Evolutionary conservation across 2,329 filamentous ascomycete species (phyloP), one percentile per base, ranked within the genome.

Genomic region (Aureobasidium namibiae): DNA sequence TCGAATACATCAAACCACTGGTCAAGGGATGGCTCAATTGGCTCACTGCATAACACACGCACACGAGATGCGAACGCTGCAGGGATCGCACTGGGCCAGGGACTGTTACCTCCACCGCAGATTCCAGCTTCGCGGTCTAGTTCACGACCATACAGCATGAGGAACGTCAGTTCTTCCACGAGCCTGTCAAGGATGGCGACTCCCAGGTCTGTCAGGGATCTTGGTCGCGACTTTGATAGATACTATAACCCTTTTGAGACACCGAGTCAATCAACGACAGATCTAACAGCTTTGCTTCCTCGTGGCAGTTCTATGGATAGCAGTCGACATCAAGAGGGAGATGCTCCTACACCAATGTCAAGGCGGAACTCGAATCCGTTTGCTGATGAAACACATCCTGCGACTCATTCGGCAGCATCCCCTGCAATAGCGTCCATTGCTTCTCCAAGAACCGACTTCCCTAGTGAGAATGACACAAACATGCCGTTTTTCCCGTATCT

Each of bases 401-500:
- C 64, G 26, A 57, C 41, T 2, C 50, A 61, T 2, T 56, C 57
- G 9, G 62, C 50, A 7, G 62, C 60, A 38, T 60, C 60, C 10
- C 53, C 59, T 14, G 54, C 63, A 29, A 42, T 33, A 14, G 21
- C 31, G 8, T 29, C 33, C 16, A 23, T 34, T 4, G 23, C 8
- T 8, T 29, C 33, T 14, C 31, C 44, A 2, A 24, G 39, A 6
- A n/a, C 33, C 10, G 59, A 21, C 18, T 36, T 56, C 7, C 10
- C 38, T 11, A 42, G 41, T 23, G 64, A 68, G n/a, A 66, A 65
- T 21, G 64, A 72, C 67, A 62, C 65, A 46, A 64, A 73, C 65
- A 70, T 74, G 66, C 62, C 63, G 9, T 70, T 72, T 61, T 72
- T 75, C 61, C 70, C 71, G 2, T 74, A 74, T 26, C 64, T 79